phyloP scores from a whole-genome alignment of 768 basidiomycete genomes.

The Mycena albidolilacea region DNA sequence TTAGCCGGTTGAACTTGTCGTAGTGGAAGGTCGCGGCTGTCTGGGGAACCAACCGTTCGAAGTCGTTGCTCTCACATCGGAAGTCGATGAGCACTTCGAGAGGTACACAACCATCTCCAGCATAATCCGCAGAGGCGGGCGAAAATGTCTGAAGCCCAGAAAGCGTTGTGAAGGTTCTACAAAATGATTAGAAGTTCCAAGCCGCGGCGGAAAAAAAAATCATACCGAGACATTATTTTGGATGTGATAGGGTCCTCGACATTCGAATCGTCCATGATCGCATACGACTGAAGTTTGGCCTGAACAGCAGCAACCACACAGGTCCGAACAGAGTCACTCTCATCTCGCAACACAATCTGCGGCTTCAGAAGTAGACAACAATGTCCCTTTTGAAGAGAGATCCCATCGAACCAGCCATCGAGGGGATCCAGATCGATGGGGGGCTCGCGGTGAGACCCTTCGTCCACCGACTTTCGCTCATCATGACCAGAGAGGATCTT shows the following conservation, averaged over 20 bases:
- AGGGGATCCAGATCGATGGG: constrained; percentile 68
- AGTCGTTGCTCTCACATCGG: constrained; percentile 83
- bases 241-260: constrained; percentile 88
- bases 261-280: constrained; percentile 85
- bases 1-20: constrained; percentile 95
- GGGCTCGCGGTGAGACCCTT: constrained; percentile 48
- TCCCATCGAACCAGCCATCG: constrained; percentile 80
- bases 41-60: constrained; percentile 92
- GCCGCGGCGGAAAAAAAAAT: constrained; percentile 2
- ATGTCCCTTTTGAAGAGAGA: constrained; percentile 78
- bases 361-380: constrained; percentile 93
- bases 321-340: constrained; percentile 66
- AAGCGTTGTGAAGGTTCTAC: constrained; percentile 83
- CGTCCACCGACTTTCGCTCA: constrained; percentile 61
- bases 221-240: constrained; percentile 86
- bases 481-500: constrained; percentile 76
- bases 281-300: constrained; percentile 82
- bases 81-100: constrained; percentile 92
- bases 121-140: constrained; percentile 64
- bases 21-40: constrained; percentile 89
- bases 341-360: constrained; percentile 85
- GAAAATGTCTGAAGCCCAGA: constrained; percentile 92
- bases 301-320: constrained; percentile 86
- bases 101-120: constrained; percentile 76
- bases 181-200: constrained; percentile 17